Evolutionary conservation across 2,329 filamentous ascomycete genomes (phyloP).

Genomic region (Cordyceps cateniannulata): DNA sequence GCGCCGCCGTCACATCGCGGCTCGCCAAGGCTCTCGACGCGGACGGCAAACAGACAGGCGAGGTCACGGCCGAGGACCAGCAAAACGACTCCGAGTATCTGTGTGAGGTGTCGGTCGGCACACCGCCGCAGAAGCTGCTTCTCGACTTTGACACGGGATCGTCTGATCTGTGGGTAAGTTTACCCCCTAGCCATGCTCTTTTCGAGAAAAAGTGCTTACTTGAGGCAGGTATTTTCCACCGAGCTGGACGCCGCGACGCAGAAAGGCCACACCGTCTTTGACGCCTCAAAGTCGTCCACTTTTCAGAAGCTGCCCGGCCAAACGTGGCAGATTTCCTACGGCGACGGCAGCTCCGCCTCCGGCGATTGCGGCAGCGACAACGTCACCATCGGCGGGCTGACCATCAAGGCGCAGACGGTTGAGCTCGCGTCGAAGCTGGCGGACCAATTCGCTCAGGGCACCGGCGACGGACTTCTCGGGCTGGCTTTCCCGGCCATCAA

Average conservation of each 20-base stretch:
- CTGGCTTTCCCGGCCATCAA: slow-evolving; percentile 38
- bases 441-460: slow-evolving; percentile 36
- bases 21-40: neutral
- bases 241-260: slow-evolving; percentile 19
- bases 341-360: slow-evolving; percentile 36
- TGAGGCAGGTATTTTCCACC: slow-evolving; percentile 21
- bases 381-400: slow-evolving; percentile 36
- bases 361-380: slow-evolving; percentile 39
- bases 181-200: neutral
- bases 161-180: slow-evolving; percentile 30
- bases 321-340: slow-evolving; percentile 38
- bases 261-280: slow-evolving; percentile 32
- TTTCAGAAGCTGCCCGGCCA: slow-evolving; percentile 29
- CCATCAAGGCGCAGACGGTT: slow-evolving; percentile 35
- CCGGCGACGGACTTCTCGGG: slow-evolving; percentile 25
- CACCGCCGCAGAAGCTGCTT: slow-evolving; percentile 29
- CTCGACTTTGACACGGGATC: slow-evolving; percentile 38
- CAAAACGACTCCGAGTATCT: slow-evolving; percentile 12
- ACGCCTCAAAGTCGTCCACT: slow-evolving; percentile 32
- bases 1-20: neutral
- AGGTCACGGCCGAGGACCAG: slow-evolving; percentile 9
- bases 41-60: slow-evolving; percentile 2
- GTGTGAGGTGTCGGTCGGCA: slow-evolving; percentile 19
- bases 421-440: slow-evolving; percentile 38
- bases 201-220: neutral